Evolutionary conservation across 2,329 filamentous ascomycete genomes (phyloP), one percentile per base, ranked within the genome.

Genomic region (Penicillium freii): DNA sequence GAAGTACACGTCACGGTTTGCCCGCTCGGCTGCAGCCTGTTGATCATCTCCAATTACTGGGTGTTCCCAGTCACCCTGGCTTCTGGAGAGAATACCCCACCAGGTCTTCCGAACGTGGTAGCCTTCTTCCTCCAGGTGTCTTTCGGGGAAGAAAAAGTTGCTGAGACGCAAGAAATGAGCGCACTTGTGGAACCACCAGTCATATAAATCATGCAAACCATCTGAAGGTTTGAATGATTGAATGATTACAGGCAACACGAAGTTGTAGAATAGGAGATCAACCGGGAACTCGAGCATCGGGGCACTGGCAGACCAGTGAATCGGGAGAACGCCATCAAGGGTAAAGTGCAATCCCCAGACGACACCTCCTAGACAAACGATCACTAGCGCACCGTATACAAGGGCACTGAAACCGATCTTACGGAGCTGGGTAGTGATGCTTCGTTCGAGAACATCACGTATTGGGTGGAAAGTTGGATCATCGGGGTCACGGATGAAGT

Each of bases 401-500:
- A 97, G 85, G 17, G 92, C 95, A 60, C 92, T 97, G 70, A 97
- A 97, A 2, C 92, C 83, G 48, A 99, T 99, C 77, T 99, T 99
- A 55, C 93, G 87, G 34, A 99, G 84, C 75, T 99, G 94, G 0
- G 92, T 96, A 13, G 89, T 87, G 48, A 99, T 88, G 66, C 89
- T 96, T 34, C 94, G 87, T 74, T 99, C 94, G 19, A 99, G 83
- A 13, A 99, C 94, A 74, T 99, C 94, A 38, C 95, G 90, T 5
- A 99, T 93, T 0, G 94, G 94, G 71, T 99, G 94, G 73, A 99
- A 99, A 13, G 94, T 96, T 9, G 95, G 94, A 74, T 99, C 94
- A 73, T 99, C 95, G 7, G 94, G 94, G 73, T 99, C 95, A 61
- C 94, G 87, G 67, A 99, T 99, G 73, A 99, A 99, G 78, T 97